Evolutionary conservation across 495 filamentous ascomycete genomes (phyloP).

Genomic region (Hyaloscypha finlandica): DNA sequence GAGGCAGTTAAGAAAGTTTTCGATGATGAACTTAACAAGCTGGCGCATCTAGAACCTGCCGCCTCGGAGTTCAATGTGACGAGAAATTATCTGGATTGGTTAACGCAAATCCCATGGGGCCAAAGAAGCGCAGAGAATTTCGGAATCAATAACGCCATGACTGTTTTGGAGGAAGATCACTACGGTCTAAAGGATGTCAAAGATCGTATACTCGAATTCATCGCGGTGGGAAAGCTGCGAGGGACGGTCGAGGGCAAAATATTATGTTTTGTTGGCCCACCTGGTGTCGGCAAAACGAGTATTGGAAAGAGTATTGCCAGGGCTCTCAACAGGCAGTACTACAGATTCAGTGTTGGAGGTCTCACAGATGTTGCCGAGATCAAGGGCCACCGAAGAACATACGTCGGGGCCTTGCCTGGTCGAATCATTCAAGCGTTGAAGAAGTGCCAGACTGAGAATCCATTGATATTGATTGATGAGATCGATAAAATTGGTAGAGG

Average conservation of each 20-base stretch:
- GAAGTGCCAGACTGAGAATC: constrained; percentile 99
- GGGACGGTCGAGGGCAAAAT: constrained; percentile 99
- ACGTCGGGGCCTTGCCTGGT: constrained; percentile 94
- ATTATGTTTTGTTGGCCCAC: constrained; percentile 94
- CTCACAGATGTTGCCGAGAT: constrained; percentile 99
- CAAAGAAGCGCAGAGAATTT: constrained; percentile 96
- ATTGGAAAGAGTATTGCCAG: constrained; percentile 98
- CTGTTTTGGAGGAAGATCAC: constrained; percentile 94
- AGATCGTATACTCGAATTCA: constrained; percentile 97
- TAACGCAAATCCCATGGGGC: constrained; percentile 98
- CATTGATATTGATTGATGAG: constrained; percentile 94
- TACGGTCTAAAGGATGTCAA: constrained; percentile 98
- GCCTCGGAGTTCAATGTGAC: constrained; percentile 99
- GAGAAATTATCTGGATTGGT: constrained; percentile 98
- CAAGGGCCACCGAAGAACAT: constrained; percentile 95
- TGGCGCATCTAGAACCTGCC: constrained; percentile 90
- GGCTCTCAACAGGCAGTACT: constrained; percentile 93
- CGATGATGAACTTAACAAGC: constrained; percentile 96
- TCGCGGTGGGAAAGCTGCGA: constrained; percentile 95
- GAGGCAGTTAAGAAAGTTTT: constrained; percentile 96
- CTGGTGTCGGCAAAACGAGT: constrained; percentile 94
- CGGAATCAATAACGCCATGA: constrained; percentile 85
- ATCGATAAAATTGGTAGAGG: constrained; percentile 96
- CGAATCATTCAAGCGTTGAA: constrained; percentile 98
- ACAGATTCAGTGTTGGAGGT: constrained; percentile 96